phyloP scores from a whole-genome alignment of 495 filamentous ascomycete species.

The Penicilliopsis zonata region DNA sequence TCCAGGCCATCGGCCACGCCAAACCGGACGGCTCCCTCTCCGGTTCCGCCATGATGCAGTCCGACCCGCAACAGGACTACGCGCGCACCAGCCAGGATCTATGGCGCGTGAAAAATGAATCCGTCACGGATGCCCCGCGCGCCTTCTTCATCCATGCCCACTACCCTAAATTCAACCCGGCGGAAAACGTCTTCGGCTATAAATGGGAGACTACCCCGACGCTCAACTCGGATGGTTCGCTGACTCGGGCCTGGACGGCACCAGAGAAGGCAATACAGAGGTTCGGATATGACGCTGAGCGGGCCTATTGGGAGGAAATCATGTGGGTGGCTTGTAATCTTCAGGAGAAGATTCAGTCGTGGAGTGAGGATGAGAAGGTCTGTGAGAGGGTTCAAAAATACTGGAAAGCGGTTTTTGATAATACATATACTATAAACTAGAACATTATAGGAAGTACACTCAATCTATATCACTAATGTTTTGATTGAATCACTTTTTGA shows the following conservation, averaged over 20 bases:
- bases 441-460: not conserved
- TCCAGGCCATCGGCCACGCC: conserved; percentile 29
- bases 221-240: conserved; percentile 22
- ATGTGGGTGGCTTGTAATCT: conserved; percentile 35
- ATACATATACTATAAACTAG: not conserved
- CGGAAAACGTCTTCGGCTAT: conserved; percentile 27
- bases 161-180: conserved; percentile 42
- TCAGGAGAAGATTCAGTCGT: conserved; percentile 25
- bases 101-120: conserved; percentile 26
- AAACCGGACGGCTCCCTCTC: conserved; percentile 16
- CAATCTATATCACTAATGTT: conserved; percentile 4
- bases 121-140: conserved; percentile 16
- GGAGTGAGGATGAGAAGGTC: conserved; percentile 22
- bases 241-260: conserved; percentile 28
- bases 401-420: conserved; percentile 32
- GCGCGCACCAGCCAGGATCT: conserved; percentile 20
- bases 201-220: conserved; percentile 29
- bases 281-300: conserved; percentile 43
- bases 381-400: conserved; percentile 26
- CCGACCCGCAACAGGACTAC: conserved; percentile 33
- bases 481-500: conserved; percentile 20
- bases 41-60: conserved; percentile 32
- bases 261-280: conserved; percentile 21
- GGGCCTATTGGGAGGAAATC: conserved; percentile 38
- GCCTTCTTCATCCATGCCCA: conserved; percentile 44